Evolutionary conservation across 306 rosid genomes (phyloP).

Genomic region (Vigna nakashimae): DNA sequence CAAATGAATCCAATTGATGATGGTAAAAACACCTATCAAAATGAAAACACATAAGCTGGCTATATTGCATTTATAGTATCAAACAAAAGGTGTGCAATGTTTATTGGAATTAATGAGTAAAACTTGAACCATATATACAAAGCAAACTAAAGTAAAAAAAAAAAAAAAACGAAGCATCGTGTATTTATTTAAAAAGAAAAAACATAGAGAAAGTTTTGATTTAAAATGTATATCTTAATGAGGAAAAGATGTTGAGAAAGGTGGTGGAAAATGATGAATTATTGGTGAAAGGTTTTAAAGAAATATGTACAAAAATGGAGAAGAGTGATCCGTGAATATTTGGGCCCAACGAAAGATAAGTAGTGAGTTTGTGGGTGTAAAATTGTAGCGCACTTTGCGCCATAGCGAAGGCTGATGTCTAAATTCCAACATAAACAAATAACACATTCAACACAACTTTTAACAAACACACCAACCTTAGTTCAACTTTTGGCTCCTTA

Average conservation of each 20-base stretch:
- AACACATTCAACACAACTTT: background rate
- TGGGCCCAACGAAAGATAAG: slow-evolving; percentile 21
- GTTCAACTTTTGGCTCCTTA: slow-evolving; percentile 6
- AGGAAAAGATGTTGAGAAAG: background rate
- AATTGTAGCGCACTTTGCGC: slow-evolving; percentile 25
- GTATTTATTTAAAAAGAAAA: too few relatives aligned
- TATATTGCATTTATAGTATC: too few relatives aligned
- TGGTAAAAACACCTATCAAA: too few relatives aligned
- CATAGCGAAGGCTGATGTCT: slow-evolving; percentile 16
- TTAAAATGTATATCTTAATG: background rate
- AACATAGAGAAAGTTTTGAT: too few relatives aligned
- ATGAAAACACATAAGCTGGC: too few relatives aligned
- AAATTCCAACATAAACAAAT: slow-evolving; percentile 20
- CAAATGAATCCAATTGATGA: too few relatives aligned
- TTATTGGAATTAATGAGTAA: too few relatives aligned
- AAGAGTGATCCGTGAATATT: slow-evolving; percentile 11
- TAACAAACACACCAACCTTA: slow-evolving; percentile 13
- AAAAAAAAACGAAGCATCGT: too few relatives aligned
- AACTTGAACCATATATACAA: too few relatives aligned
- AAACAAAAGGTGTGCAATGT: too few relatives aligned
- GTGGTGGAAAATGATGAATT: slow-evolving; percentile 11
- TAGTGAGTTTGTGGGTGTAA: slow-evolving; percentile 10
- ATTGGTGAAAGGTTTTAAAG: slow-evolving; percentile 33
- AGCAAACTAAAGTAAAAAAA: too few relatives aligned
- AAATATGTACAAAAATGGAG: slow-evolving; percentile 6